Evolutionary conservation across 768 basidiomycete species (phyloP).

Genomic region (Agaricus subrufescens): DNA sequence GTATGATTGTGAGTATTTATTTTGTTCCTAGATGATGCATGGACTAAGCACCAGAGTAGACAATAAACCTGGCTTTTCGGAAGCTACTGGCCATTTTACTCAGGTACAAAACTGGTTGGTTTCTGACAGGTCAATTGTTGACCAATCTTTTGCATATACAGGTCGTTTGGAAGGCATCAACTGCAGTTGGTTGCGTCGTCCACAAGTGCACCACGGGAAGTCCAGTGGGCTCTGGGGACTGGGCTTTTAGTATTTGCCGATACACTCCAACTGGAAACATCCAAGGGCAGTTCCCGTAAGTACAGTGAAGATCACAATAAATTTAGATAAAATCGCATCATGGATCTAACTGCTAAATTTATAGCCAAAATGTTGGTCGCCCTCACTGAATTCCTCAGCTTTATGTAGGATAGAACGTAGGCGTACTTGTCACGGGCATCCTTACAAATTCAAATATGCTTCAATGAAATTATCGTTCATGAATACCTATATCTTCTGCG

Average conservation of each 20-base stretch:
- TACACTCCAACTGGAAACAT: conserved; percentile 24
- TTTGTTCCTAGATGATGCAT: neutral
- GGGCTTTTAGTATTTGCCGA: conserved; percentile 23
- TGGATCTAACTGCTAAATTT: neutral
- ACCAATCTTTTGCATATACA: conserved; percentile 15
- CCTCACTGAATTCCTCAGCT: neutral
- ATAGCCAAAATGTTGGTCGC: conserved; percentile 14
- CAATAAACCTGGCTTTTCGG: conserved; percentile 22
- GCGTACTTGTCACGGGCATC: neutral
- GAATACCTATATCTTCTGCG: too few species aligned
- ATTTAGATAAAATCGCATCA: too few species aligned
- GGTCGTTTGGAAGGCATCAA: conserved; percentile 53
- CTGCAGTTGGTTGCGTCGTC: conserved; percentile 43
- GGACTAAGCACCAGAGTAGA: conserved; percentile 11
- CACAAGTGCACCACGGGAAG: conserved; percentile 29
- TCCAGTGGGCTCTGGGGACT: conserved; percentile 16
- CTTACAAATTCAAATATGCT: too few species aligned
- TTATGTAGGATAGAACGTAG: neutral
- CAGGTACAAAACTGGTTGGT: conserved; percentile 14
- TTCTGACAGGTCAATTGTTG: neutral
- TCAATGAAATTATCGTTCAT: too few species aligned
- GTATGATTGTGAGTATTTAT: conserved; percentile 18
- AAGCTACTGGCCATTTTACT: conserved; percentile 25
- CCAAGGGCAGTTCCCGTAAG: conserved; percentile 20
- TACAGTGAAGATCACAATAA: neutral